Evolutionary conservation across 2,329 filamentous ascomycete species (phyloP).

Genomic region (Trematosphaeria pertusa): DNA sequence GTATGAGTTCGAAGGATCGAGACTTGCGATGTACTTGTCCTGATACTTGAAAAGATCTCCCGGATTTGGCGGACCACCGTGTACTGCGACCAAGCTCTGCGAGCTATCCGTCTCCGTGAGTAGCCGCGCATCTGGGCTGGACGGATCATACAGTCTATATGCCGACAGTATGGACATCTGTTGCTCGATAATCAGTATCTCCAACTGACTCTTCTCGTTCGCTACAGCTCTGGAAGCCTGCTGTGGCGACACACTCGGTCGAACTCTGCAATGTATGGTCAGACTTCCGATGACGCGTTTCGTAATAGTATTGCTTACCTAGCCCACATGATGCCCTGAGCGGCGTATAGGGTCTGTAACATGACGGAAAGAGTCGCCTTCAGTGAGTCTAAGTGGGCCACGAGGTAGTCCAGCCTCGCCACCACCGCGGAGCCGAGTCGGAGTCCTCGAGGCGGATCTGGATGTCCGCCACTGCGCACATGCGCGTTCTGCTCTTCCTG

Average conservation of each 20-base stretch:
- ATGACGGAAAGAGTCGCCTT: conserved; percentile 47
- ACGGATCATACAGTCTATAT: conserved; percentile 24
- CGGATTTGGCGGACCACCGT: conserved; percentile 21
- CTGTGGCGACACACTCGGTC: conserved; percentile 41
- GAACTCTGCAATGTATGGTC: conserved; percentile 24
- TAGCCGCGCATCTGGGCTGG: conserved; percentile 22
- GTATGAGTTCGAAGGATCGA: conserved; percentile 27
- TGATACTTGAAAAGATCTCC: conserved; percentile 37
- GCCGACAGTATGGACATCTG: conserved; percentile 44
- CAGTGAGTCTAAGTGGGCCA: conserved; percentile 44
- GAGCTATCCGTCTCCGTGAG: conserved; percentile 42
- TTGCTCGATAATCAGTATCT: conserved; percentile 48
- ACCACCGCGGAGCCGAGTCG: conserved; percentile 17
- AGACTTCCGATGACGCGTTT: neutral
- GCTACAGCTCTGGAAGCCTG: conserved; percentile 39
- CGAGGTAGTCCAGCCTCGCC: conserved; percentile 40
- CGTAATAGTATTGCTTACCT: conserved; percentile 33
- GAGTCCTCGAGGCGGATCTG: conserved; percentile 4
- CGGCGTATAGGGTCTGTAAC: conserved; percentile 47
- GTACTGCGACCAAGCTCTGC: conserved; percentile 27
- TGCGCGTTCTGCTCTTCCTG: conserved; percentile 10
- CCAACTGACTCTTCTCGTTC: conserved; percentile 46
- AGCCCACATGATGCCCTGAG: conserved; percentile 48
- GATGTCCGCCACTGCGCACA: conserved; percentile 1
- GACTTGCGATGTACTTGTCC: conserved; percentile 30